Evolutionary conservation across 352 stramenopile species (phyloP), one percentile per base, ranked within the genome.

Genomic region (Pilasporangium apinafurcum): DNA sequence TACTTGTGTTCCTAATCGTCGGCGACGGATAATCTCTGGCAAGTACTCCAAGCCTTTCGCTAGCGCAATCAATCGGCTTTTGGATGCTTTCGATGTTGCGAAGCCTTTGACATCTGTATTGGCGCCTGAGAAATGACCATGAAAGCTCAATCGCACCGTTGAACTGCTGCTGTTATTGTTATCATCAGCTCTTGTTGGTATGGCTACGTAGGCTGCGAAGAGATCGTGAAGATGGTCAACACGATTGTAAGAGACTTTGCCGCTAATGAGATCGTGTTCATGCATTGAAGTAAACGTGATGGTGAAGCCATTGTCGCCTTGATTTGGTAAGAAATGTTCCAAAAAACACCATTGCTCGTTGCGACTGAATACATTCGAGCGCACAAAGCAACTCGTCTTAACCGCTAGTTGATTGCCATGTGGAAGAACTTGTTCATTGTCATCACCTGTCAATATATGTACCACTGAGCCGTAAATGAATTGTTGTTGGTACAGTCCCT

Each of bases 301-400:
- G 2, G 59, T 60, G 18, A 75, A 81, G 13, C 65, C 56, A 3
- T 16, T 24, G 27, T 18, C 13, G 17, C 46, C 34, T 4, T 37
- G 40, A 4, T 49, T 37, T 4, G 5, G 21, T 12, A 72, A 58
- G 3, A 62, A 35, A 8, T 51, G 52, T 45, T 53, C 59, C 13
- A 77, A 60, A 32, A 64, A 77, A 35, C 54, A 73, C 66, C 63
- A 79, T 37, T 82, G 60, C 29, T 82, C 65, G 48, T 65, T 72
- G 39, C 53, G 61, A 20, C 54, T 53, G 21, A 82, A 62, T 36
- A 72, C 39, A 44, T 72, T 57, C 8, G 65, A 40, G 24, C 65
- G 68, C 9, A 53, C 52, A 44, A 82, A 77, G 40, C 55, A 72
- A n/a, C 51, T 61, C 2, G 66, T 82, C 53, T 69, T 61, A 27